Evolutionary conservation across 768 basidiomycete species (phyloP), one percentile per base, ranked within the genome.

Genomic region (Asterophora lycoperdoides): DNA sequence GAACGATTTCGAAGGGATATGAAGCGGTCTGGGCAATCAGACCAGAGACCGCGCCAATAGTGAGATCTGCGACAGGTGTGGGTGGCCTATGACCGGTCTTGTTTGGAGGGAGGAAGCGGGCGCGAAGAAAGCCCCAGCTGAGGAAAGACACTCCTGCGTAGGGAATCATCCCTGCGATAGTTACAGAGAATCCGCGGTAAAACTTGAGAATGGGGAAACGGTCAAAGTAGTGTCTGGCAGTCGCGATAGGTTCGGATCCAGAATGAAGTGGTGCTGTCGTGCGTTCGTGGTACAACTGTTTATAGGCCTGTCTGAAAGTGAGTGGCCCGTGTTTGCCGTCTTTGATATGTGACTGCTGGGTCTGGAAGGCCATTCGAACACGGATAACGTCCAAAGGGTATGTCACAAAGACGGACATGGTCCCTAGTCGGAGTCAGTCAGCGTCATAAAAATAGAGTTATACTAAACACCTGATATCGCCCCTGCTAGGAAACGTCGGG

Each of bases 141-240:
- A 97, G 78, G 73, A 98, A 98, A 10, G 90, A 91, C 2, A 92
- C 89, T 15, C 95, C 95, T 3, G 93, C 92, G 59, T 98, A 97
- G 5, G 95, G 95, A 28, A 98, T 74, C 78, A 97, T 98, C 38
- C 96, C 95, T 10, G 81, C 66, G 33, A 98, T 67, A 17, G 93
- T 93, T 23, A 96, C 92, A 6, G 84, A 84, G 69, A 98, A 97
- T n/a, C 96, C 95, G 17, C 96, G 89, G 64, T 98, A 99, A 69
- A 98, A 93, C 60, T 94, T 90, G 47, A 93, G 76, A 44, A 91
- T 63, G 13, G 89, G 87, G 58, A 87, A 80, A 10, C 78, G 77
- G 37, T 78, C 68, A 57, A 93, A 77, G 46, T 68, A 63, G 29
- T 64, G 59, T 56, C 55, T 57, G 41, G 63, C 38, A 43, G 41